Base-by-base conservation (phyloP, 192 early-diverging fungal genomes). In the Linnemannia hyalina region DNA sequence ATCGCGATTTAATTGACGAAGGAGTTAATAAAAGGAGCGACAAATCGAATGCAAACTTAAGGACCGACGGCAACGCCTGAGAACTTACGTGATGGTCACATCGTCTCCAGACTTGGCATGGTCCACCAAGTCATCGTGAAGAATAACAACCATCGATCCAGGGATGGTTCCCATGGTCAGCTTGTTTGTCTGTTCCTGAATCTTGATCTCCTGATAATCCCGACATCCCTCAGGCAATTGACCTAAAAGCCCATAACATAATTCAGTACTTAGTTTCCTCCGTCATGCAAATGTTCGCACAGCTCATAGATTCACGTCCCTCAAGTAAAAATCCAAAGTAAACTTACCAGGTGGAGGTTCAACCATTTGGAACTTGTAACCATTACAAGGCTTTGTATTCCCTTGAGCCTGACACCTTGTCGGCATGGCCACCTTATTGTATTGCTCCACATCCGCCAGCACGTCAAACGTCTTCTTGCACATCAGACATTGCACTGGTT, bases 181-280 rank as follows among this genome's bases (percentile, higher is more conserved):
- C 68, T 91, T 91, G 26, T 89, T 94, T 3, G 93, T 91, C 71
- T 93, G 93, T 82, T 95, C 95, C 81, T 95, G 95, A 36, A 96
- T 88, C 73, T 95, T 95, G 73, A 96, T 92, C 75, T 96, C 95
- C 81, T 96, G 95, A 77, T 95, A 96, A 74, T 96, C 95, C 3
- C 89, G 88, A 71, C 95, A 95, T 8, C 79, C 85, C 35, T 88
- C 78, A 29, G 84, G 88, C 36, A 89, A 46, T 36, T 89, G 88
- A 55, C 87, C 91, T 92, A 71, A 2, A 29, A 22, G 54, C 2
- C n/a, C 46, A 70, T 5, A 63, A 52, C 29, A 35, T 68, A 36
- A 35, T 22, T 23, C 29, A 46, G 3, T 60, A 16, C n/a, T 52
- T 22, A 29, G 29, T 54, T 46, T 65, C 74, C 22, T 75, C 46